Base-by-base conservation (phyloP, 257 asterid genomes). In the Petrea volubilis region DNA sequence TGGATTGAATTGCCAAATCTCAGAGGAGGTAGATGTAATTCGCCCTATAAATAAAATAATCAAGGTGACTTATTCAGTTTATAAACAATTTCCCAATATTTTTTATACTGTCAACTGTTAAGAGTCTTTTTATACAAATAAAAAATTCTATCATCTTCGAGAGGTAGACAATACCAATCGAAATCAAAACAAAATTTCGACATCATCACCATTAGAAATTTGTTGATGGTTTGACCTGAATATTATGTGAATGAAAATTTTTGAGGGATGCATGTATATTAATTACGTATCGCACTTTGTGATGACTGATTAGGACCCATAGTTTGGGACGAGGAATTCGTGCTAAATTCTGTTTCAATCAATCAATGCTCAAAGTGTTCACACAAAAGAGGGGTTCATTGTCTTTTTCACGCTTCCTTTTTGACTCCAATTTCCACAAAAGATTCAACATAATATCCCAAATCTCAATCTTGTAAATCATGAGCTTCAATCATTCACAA, bases 291-390 rank as follows among this genome's bases (percentile, higher is more conserved):
- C 12, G 50, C 29, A 23, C 25, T 61, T 61, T 38, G 33, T 18
- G 50, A 61, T 20, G 10, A 36, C 43, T 38, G 1, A 38, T n/a
- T 5, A 40, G 52, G 51, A 63, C 58, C 27, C 59, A 36, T 21
- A 61, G 36, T 71, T 25, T 47, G 36, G 53, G 64, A 18, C 43
- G 17, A 55, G 38, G 55, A 72, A 40, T 55, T 36, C 25, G 47
- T 17, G 52, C 25, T 13, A 43, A 34, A 51, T 36, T 57, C 62
- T 33, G 49, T 13, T 47, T 60, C 60, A 33, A 47, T 21, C 24
- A 49, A 58, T 47, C 61, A 59, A 60, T 29, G 24, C 50, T 40
- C 41, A 21, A 3, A 62, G 23, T 60, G 66, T 60, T 33, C 49
- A 33, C 66, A 56, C 41, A 24, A 7, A 6, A 11, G 21, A 29